Conservation (phyloP, 371 early-diverging fungal genomes). For the Apophysomyces sp. region DNA sequence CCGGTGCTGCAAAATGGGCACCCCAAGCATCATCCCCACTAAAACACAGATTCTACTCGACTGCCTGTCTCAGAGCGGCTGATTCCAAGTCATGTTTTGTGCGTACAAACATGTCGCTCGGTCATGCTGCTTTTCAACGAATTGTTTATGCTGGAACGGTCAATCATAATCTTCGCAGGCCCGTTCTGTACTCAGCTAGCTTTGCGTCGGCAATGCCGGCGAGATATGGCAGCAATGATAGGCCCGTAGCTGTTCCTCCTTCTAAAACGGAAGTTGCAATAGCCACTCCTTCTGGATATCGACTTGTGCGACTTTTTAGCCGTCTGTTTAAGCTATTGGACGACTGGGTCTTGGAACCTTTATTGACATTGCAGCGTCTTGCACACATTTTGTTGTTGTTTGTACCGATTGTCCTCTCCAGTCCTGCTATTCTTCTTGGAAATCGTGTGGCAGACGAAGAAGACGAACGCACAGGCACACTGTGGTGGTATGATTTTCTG, state of each 20-base stretch:
- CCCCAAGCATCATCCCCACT: background rate
- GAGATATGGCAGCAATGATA: background rate
- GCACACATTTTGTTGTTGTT: constrained; percentile 60
- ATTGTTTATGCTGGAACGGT: background rate
- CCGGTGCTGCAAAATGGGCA: background rate
- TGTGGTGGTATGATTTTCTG: constrained; percentile 86
- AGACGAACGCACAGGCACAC: constrained; percentile 57
- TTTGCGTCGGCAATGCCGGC: background rate
- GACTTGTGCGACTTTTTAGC: constrained; percentile 17
- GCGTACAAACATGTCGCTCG: background rate
- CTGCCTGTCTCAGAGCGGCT: background rate
- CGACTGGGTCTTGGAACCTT: constrained; percentile 57
- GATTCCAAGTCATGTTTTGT: background rate
- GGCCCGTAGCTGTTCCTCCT: constrained; percentile 14
- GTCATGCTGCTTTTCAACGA: background rate
- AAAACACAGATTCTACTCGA: background rate
- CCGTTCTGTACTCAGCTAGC: background rate
- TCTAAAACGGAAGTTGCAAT: constrained; percentile 26
- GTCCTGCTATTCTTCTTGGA: constrained; percentile 61
- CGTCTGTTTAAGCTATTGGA: constrained; percentile 36
- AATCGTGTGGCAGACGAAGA: constrained; percentile 36
- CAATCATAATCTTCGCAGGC: background rate
- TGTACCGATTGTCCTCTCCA: constrained; percentile 58
- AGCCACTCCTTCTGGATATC: constrained; percentile 11
- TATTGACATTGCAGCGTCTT: constrained; percentile 57